These are phyloP conservation scores for Leishmania mexicana DNA, from an alignment of 208 protist species.

Conservation along the genomic window DNA sequence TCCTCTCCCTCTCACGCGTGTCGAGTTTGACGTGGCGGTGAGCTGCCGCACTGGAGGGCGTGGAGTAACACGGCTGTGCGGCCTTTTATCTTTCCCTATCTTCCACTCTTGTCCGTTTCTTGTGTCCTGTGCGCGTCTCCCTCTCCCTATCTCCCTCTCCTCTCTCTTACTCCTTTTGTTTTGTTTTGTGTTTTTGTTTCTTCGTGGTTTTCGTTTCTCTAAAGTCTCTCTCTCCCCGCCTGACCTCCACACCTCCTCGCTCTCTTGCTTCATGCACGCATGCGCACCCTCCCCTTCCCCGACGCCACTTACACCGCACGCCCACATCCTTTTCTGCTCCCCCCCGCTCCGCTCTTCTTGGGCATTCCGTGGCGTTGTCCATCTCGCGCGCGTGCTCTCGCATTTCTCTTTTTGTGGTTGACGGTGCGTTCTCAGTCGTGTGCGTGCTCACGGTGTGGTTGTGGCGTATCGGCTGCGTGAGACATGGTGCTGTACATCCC, in stretches of 20 bases:
- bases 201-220: conserved; percentile 2
- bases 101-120: neutral
- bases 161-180: neutral
- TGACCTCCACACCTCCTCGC: neutral
- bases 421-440: neutral
- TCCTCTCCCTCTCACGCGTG: neutral
- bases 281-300: neutral
- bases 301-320: neutral
- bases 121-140: neutral
- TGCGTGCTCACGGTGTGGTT: neutral
- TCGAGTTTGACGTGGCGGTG: neutral
- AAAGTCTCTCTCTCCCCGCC: neutral
- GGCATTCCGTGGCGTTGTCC: neutral
- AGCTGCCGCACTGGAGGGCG: neutral
- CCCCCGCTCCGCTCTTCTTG: neutral
- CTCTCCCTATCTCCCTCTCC: neutral
- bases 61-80: neutral
- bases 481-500: neutral
- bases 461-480: neutral
- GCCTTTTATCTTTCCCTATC: neutral
- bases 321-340: neutral
- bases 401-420: neutral
- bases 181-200: neutral
- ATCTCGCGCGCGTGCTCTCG: neutral
- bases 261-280: neutral